Base-by-base conservation (phyloP, 1,139 yeast species). In the Candida neerlandica region DNA sequence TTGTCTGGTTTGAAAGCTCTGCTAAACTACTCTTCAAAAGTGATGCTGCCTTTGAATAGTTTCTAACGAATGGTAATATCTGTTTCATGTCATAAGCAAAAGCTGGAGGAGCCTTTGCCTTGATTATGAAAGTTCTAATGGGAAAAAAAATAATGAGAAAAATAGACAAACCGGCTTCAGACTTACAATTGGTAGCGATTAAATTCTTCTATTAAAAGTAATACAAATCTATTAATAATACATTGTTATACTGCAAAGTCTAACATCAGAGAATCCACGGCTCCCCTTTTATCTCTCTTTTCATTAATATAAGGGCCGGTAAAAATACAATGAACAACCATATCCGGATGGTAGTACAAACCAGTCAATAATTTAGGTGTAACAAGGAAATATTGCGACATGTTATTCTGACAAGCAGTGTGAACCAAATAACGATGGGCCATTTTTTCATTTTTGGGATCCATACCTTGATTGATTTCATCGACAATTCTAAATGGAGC, bases 391-490 rank as follows among this genome's bases (percentile, higher is more conserved):
- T 92, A 94, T 63, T 92, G 97, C 3, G 85, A 78, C 11, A 83
- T 78, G 41, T 68, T 66, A 16, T 77, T 80, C 27, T 76, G 74
- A 62, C 96, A 89, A 0, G 98, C 95, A 43, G 88, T 85, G 50
- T 86, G 84, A 2, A 94, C 97, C 78, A 95, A 85, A 56, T 89
- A 82, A 55, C 83, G 81, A 63, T 94, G 97, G 2, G 96, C 95
- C 70, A 83, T 78, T 55, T 95, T 82, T 67, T 95, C 99, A 63
- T 94, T 94, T 53, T 82, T 81, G 7, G 96, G 90, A 69, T 95
- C 99, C 98, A 95, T 92, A 56, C 99, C 99, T 70, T 95, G 99
- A 66, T 95, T 95, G 56, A 95, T 95, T 71, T 95, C 99, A 67
- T 95, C 99, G 5, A 95, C 97, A 2, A 94, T 94, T 60, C 98